Base-by-base conservation (phyloP, 345 rosid genomes). In the Ceriops zippeliana region DNA sequence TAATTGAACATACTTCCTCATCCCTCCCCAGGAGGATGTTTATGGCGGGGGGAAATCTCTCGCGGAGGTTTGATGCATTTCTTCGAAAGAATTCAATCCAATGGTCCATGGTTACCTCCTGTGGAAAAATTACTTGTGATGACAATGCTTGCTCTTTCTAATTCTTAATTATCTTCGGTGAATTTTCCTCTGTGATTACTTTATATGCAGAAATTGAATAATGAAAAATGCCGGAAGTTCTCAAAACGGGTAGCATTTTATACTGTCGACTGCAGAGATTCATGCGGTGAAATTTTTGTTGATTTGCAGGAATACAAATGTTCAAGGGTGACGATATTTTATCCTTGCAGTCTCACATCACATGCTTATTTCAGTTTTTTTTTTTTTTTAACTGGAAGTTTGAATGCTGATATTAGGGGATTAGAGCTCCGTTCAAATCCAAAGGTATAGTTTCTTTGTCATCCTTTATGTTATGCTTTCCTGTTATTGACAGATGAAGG, bases 251-350 rank as follows among this genome's bases (percentile, higher is more conserved):
- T 90, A 21, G 91, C 97, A 56, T 95, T 90, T 79, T 95, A 91
- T 70, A 78, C 88, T 0, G 89, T 90, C 37, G 97, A 91, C 56
- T 88, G 96, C 68, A 87, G 96, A 76, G 89, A 85, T 76, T 88
- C 90, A 3, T 87, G 86, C 56, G 97, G 96, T 62, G 96, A 95
- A 80, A 87, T 95, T 34, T 95, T 95, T 75, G 96, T 88, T 35
- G 97, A 95, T 75, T 80, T 95, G 70, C 92, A 85, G 77, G 77
- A 81, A 26, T 85, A 89, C 73, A 86, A 83, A 65, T 87, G 83
- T 58, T 35, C 87, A 24, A 87, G 84, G 96, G 82, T 78, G 52
- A 65, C 21, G 4, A 63, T 34, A 63, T 46, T 63, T 32, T 47
- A 5, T 19, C 47, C 51, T 31, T 38, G 17, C 37, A 11, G 32